Evolutionary conservation across 2,329 filamentous ascomycete genomes (phyloP).

Genomic region (Aspergillus ochraceus): DNA sequence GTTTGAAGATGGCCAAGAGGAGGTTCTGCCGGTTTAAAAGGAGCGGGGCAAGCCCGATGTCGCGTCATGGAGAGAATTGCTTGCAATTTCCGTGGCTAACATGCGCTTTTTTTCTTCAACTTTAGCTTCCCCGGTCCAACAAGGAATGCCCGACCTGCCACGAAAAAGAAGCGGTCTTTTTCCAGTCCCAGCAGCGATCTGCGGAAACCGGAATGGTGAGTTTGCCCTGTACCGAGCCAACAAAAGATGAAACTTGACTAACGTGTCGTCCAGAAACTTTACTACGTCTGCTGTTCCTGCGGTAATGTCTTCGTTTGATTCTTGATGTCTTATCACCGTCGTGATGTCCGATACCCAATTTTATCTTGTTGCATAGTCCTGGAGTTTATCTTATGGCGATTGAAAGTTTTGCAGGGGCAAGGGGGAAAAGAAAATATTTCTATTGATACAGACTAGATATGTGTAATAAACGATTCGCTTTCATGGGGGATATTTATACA

Average conservation of each 20-base stretch:
- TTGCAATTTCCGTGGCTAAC: constrained; percentile 34
- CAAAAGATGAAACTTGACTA: constrained; percentile 16
- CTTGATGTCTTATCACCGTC: constrained; percentile 16
- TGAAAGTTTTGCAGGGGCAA: constrained; percentile 17
- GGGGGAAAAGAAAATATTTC: constrained; percentile 22
- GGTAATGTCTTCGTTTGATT: constrained; percentile 72
- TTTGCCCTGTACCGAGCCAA: neutral
- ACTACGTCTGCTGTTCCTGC: constrained; percentile 92
- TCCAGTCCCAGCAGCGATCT: constrained; percentile 96
- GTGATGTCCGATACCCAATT: constrained; percentile 32
- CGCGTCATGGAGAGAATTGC: constrained; percentile 11
- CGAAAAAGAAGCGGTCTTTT: constrained; percentile 92
- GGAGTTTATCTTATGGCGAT: constrained; percentile 17
- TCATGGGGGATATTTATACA: constrained; percentile 52
- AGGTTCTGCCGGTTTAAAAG: constrained; percentile 10
- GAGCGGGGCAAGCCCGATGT: neutral
- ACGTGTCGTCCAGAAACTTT: constrained; percentile 66
- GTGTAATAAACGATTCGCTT: constrained; percentile 28
- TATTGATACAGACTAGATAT: constrained; percentile 33
- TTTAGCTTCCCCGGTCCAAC: constrained; percentile 82
- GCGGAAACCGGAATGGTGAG: constrained; percentile 98
- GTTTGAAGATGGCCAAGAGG: constrained; percentile 18
- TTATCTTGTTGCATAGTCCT: constrained; percentile 13
- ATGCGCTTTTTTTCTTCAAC: constrained; percentile 14
- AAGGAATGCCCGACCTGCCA: constrained; percentile 82